Evolutionary conservation across 1,284 basidiomycete species (phyloP).

Genomic region (Wolfiporia cocos): DNA sequence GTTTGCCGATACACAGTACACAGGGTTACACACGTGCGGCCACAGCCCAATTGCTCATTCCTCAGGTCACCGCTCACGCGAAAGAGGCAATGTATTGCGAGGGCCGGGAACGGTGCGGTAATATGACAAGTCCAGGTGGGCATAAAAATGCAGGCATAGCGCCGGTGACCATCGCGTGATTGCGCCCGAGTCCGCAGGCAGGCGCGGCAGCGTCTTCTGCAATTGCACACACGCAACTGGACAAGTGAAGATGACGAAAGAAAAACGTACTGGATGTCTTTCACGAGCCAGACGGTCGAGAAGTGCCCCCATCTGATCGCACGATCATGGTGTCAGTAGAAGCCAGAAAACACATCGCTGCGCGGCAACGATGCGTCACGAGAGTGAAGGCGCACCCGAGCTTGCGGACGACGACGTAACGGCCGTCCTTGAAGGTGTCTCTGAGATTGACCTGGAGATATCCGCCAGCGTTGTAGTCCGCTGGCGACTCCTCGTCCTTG

Average conservation of each 20-base stretch:
- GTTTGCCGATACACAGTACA: no score
- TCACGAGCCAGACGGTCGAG: conserved; percentile 80
- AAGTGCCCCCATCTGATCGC: conserved; percentile 82
- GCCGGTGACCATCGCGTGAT: background rate
- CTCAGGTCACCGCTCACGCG: no score
- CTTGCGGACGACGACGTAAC: conserved; percentile 79
- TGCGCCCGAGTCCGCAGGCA: background rate
- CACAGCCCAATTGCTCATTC: no score
- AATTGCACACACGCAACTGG: background rate
- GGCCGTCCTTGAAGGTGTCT: conserved; percentile 74
- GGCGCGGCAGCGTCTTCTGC: background rate
- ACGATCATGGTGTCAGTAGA: conserved; percentile 11
- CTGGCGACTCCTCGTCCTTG: conserved; percentile 76
- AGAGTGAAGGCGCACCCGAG: conserved; percentile 52
- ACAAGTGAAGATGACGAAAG: conserved; percentile 8
- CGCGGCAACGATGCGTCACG: no score
- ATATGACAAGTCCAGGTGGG: no score
- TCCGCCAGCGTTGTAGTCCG: conserved; percentile 74
- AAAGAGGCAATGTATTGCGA: background rate
- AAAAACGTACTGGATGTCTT: conserved; percentile 57
- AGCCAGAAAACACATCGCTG: conserved; percentile 13
- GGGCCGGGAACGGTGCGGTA: background rate
- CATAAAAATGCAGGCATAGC: background rate
- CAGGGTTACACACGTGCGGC: no score
- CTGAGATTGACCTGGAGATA: conserved; percentile 75